Evolutionary conservation across 2,329 filamentous ascomycete species (phyloP), one percentile per base, ranked within the genome.

Genomic region (Exophiala sp.): DNA sequence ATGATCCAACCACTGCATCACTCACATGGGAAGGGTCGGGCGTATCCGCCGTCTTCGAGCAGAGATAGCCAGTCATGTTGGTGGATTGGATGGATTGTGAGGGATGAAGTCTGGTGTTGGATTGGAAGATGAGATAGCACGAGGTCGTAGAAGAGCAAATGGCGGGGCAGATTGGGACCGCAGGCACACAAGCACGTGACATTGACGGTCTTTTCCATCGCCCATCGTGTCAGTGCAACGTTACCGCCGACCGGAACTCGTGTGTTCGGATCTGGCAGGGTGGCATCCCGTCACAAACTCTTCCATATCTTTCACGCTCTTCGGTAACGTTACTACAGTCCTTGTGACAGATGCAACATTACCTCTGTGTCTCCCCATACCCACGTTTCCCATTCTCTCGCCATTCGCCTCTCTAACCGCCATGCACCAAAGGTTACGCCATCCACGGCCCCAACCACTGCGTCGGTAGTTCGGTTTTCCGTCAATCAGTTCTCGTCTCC

Each of bases 261-360:
- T 5, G 24, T 29, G 24, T 29, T 29, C 24, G 24, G 24, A 29
- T 29, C 24, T 29, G 20, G 9, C 41, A 43, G 21, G 21, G 33
- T 54, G 21, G 38, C 40, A 36, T 47, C 41, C 21, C 21, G 41
- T 43, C 41, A 32, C 51, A 46, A 53, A 36, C 52, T 50, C 52
- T 56, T 47, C 47, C 50, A 52, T 47, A 29, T 47, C 49, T 41
- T 46, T 48, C 47, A 20, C 36, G 54, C 57, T 35, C 35, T 7
- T 44, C 16, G 18, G 18, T 38, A 38, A 50, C 45, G 36, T 44
- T 47, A 29, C 51, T 33, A 36, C 51, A 29, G 44, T 49, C 33
- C 46, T 43, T 29, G 16, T 32, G 29, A 54, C 49, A 53, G 53
- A 60, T 60, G 57, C 57, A 57, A 60, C 57, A 60, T 60, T 52